These are phyloP conservation scores for Pyricularia pennisetigena DNA, from an alignment of 2,329 filamentous ascomycete species.

Conservation along the genomic window DNA sequence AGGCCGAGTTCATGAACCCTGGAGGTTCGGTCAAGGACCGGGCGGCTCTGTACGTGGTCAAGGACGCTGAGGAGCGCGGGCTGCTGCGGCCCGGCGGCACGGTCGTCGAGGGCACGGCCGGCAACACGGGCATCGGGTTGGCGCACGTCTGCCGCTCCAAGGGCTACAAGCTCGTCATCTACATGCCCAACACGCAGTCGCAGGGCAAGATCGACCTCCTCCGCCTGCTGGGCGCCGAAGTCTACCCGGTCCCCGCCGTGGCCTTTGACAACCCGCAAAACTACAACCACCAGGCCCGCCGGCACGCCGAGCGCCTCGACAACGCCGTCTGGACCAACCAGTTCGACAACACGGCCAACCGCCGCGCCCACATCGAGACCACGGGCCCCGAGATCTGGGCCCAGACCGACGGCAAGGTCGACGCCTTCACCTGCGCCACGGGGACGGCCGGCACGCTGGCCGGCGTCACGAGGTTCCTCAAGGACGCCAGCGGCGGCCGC, in stretches of 20 bases:
- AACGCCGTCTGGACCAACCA: slow-evolving; percentile 98
- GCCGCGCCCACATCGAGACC: slow-evolving; percentile 89
- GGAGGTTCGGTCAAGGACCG: slow-evolving; percentile 95
- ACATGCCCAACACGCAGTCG: slow-evolving; percentile 98
- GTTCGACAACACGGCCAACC: slow-evolving; percentile 94
- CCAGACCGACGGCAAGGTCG: slow-evolving; percentile 75
- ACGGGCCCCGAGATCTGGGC: slow-evolving; percentile 97
- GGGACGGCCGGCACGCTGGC: slow-evolving; percentile 89
- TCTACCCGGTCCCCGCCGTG: slow-evolving; percentile 91
- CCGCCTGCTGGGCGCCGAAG: slow-evolving; percentile 83
- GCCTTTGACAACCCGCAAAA: slow-evolving; percentile 92
- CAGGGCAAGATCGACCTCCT: slow-evolving; percentile 96
- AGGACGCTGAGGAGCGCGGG: slow-evolving; percentile 84
- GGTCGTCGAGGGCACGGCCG: slow-evolving; percentile 92
- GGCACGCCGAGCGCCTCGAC: slow-evolving; percentile 77
- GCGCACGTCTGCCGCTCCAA: slow-evolving; percentile 90
- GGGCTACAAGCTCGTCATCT: slow-evolving; percentile 93
- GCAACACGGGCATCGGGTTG: slow-evolving; percentile 95
- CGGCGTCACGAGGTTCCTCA: slow-evolving; percentile 79
- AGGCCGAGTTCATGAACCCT: slow-evolving; percentile 98
- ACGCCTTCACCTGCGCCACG: slow-evolving; percentile 92
- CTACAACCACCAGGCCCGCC: slow-evolving; percentile 91
- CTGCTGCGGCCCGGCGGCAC: slow-evolving; percentile 79
- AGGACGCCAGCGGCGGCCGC: slow-evolving; percentile 65
- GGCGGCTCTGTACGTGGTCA: slow-evolving; percentile 86